Evolutionary conservation across 2,329 filamentous ascomycete genomes (phyloP).

Genomic region (Colletotrichum tofieldiae): DNA sequence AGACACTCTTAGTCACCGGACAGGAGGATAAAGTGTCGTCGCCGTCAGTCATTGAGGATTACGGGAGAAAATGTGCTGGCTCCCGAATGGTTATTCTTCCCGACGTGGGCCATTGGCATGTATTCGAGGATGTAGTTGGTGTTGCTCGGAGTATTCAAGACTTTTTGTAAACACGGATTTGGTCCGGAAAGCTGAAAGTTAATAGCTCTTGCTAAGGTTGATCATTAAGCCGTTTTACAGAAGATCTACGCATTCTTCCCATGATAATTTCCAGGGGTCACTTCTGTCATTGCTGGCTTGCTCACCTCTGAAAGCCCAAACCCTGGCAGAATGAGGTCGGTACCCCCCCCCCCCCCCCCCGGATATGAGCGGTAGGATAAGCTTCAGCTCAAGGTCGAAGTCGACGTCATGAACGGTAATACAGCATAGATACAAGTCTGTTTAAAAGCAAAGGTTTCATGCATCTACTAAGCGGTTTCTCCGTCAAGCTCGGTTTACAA

Average conservation of each 20-base stretch:
- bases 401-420: too few species aligned
- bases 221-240: background rate
- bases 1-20: conserved; percentile 61
- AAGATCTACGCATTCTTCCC: background rate
- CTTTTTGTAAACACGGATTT: conserved; percentile 20
- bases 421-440: too few species aligned
- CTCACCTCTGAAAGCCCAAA: background rate
- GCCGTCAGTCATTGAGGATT: conserved; percentile 53
- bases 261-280: background rate
- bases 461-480: too few species aligned
- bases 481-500: too few species aligned
- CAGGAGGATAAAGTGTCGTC: conserved; percentile 61
- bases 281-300: background rate
- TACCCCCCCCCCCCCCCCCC: too few species aligned
- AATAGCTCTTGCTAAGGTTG: background rate
- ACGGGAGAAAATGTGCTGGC: conserved; percentile 48
- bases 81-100: conserved; percentile 53
- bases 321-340: background rate
- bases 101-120: conserved; percentile 66
- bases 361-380: too few species aligned
- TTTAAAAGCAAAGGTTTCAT: too few species aligned
- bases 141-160: conserved; percentile 50
- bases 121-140: conserved; percentile 62
- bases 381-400: too few species aligned
- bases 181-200: too few species aligned